A percentile compares a stretch with the other conserved stretches of the same genome.
phyloP scores from a whole-genome alignment of 495 filamentous ascomycete species.

The Talaromyces wortmannii region DNA sequence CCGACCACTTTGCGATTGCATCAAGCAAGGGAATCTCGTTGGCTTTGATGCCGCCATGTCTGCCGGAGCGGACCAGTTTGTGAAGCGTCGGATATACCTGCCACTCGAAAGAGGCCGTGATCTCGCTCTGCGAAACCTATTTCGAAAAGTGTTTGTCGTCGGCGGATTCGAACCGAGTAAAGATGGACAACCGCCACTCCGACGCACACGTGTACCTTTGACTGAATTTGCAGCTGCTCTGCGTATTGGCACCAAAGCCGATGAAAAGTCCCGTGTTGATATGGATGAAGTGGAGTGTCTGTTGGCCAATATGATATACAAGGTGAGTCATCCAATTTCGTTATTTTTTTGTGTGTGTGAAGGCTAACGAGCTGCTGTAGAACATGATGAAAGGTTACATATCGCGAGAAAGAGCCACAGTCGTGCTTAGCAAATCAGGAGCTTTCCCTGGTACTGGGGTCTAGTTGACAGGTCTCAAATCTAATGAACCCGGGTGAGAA shows the following conservation, averaged over 20 bases:
- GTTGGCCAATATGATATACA: conserved; percentile 93
- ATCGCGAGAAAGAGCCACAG: conserved; percentile 74
- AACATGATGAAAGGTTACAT: conserved; percentile 98
- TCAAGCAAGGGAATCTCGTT: conserved; percentile 72
- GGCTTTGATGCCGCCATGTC: conserved; percentile 80
- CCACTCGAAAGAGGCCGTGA: conserved; percentile 89
- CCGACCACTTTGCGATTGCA: conserved; percentile 65
- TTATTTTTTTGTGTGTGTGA: no score
- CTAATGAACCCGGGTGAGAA: neutral
- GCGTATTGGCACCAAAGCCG: conserved; percentile 41
- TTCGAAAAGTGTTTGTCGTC: conserved; percentile 81
- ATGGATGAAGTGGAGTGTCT: conserved; percentile 93
- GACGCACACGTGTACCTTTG: conserved; percentile 73
- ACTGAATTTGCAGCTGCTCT: conserved; percentile 69
- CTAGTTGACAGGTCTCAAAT: conserved; percentile 24
- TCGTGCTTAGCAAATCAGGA: conserved; percentile 84
- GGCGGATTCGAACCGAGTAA: conserved; percentile 62
- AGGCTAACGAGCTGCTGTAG: conserved; percentile 35
- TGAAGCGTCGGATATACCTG: conserved; percentile 91
- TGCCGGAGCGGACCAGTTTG: conserved; percentile 77
- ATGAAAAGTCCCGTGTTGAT: conserved; percentile 61
- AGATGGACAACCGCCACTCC: conserved; percentile 54
- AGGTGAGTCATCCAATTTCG: conserved; percentile 58
- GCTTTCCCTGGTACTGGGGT: conserved; percentile 96
- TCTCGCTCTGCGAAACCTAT: conserved; percentile 80